A percentile compares a stretch with the other conserved stretches of the same genome.
phyloP scores from a whole-genome alignment of 257 asterid genomes.

The Solanum virginianum region DNA sequence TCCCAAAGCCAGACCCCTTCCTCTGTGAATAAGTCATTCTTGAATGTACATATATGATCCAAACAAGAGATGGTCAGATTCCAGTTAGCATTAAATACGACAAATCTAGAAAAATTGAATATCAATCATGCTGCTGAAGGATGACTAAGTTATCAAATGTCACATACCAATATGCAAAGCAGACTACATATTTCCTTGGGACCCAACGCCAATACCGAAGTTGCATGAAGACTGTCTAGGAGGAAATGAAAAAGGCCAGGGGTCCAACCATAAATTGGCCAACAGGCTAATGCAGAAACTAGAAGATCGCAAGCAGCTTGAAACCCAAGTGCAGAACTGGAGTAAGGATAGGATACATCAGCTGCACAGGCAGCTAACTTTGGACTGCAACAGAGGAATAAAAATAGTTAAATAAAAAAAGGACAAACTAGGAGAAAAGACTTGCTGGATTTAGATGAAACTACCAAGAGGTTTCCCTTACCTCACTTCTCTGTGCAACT shows the following conservation, averaged over 20 bases:
- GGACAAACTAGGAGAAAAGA: background rate
- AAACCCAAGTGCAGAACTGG: conserved; percentile 64
- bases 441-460: background rate
- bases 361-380: conserved; percentile 82
- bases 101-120: background rate
- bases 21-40: conserved; percentile 79
- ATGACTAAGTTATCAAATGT: conserved; percentile 2
- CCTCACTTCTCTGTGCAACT: conserved; percentile 87
- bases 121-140: conserved; percentile 2
- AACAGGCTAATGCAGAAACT: conserved; percentile 87
- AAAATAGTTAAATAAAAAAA: background rate
- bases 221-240: conserved; percentile 56
- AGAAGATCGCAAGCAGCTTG: conserved; percentile 90
- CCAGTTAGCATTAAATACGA: background rate
- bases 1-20: conserved; percentile 86
- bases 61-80: conserved; percentile 10
- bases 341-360: conserved; percentile 53
- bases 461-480: conserved; percentile 11
- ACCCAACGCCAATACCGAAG: conserved; percentile 73
- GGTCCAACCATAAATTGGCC: conserved; percentile 96
- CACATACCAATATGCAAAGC: conserved; percentile 71
- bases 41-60: conserved; percentile 18
- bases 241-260: conserved; percentile 80
- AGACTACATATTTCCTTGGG: conserved; percentile 96
- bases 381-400: conserved; percentile 55